Evolutionary conservation across 495 filamentous ascomycete species (phyloP).

Genomic region (Terfezia boudieri): DNA sequence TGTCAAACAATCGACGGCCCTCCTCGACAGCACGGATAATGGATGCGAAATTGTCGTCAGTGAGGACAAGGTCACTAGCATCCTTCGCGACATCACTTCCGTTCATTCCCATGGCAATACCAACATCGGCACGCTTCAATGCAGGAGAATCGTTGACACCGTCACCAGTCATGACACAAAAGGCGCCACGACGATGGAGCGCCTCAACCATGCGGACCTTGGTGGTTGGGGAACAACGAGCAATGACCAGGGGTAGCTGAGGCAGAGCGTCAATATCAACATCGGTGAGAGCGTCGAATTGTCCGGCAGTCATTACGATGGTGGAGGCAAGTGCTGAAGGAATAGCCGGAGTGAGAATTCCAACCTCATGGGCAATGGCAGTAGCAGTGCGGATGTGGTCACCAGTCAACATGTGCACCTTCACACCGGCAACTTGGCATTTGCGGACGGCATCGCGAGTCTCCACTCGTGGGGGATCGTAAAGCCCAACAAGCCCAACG

Average conservation of each 20-base stretch:
- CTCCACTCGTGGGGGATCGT: slow-evolving; percentile 51
- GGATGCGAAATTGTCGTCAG: slow-evolving; percentile 66
- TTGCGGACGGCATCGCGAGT: slow-evolving; percentile 31
- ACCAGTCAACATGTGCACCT: slow-evolving; percentile 44
- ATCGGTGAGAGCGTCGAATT: slow-evolving; percentile 43
- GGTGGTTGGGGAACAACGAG: slow-evolving; percentile 46
- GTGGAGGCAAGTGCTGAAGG: slow-evolving; percentile 16
- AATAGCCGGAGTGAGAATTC: slow-evolving; percentile 19
- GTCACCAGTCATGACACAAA: slow-evolving; percentile 75
- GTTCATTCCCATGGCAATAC: slow-evolving; percentile 60
- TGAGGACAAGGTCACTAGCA: slow-evolving; percentile 59
- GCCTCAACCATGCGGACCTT: slow-evolving; percentile 65
- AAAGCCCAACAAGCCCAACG: slow-evolving; percentile 46
- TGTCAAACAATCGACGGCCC: slow-evolving; percentile 41
- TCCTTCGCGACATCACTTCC: slow-evolving; percentile 77
- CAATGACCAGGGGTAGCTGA: slow-evolving; percentile 43
- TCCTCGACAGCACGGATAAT: slow-evolving; percentile 46
- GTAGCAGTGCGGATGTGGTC: slow-evolving; percentile 40
- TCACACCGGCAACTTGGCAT: slow-evolving; percentile 33
- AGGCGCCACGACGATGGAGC: slow-evolving; percentile 38
- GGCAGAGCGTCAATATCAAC: slow-evolving; percentile 43
- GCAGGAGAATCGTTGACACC: slow-evolving; percentile 75
- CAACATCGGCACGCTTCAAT: slow-evolving; percentile 59
- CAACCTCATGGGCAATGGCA: slow-evolving; percentile 35
- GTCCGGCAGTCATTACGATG: slow-evolving; percentile 44